Base-by-base conservation (phyloP, 2,329 filamentous ascomycete species). In the Endoconidiophora polonica region DNA sequence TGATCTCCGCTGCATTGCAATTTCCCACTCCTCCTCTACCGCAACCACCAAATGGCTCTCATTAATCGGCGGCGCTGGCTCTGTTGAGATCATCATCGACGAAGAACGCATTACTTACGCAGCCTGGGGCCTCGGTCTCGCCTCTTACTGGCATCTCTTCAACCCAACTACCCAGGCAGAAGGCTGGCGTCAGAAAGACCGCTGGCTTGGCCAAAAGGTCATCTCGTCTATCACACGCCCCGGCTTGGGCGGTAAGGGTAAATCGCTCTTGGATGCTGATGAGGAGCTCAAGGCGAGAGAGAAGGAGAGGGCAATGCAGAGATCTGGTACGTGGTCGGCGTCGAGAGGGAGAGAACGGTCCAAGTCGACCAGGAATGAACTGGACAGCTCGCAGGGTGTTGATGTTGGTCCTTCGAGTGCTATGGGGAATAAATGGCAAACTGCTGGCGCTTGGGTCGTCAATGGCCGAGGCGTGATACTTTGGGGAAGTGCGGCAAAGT, bases 21-120 rank as follows among this genome's bases (percentile, higher is more conserved):
- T 79, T 46, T 78, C 74, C 22, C 76, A 79, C 62, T 72, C 75
- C 38, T 77, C 74, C 6, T 60, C 65, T 3, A 63, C 67, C 20
- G 74, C 76, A 26, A 79, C 76, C 1, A 61, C 66, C 37, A 72
- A 72, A 55, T 79, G 75, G 75, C 57, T 76, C 43, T 70, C 73
- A 55, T 64, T 76, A 16, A 60, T 79, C 10, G 75, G 75, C 58
- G 74, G 75, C 52, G 64, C 72, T 12, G 75, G 74, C 71, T 69
- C 67, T 59, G 66, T 78, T 26, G 66, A 72, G 54, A 60, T 79
- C 2, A 60, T 79, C 50, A 61, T 77, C 50, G 75, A 79, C 61
- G 68, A 75, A 56, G 68, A 72, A 52, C 69, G 74, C 52, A 66
- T 70, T 54, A 57, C 77, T 36, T 79, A 79, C 57, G 73, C 75